A percentile compares a stretch with the other conserved stretches of the same genome.
Evolutionary conservation across 1,284 basidiomycete species (phyloP).

Genomic region (Rhizopogon parksii): DNA sequence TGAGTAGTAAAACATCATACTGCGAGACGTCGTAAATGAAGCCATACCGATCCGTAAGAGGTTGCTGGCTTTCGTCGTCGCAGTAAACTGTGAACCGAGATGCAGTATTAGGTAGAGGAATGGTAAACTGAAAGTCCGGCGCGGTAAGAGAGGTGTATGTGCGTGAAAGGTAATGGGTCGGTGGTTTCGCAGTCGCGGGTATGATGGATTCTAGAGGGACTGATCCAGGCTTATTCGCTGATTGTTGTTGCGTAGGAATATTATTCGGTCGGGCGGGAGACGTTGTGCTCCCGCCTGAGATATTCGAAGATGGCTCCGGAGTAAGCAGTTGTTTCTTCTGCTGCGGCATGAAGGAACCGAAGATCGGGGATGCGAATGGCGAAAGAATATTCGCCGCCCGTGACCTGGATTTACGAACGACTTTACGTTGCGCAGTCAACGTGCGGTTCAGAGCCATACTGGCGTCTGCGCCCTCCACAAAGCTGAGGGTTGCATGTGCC

Average conservation of each 20-base stretch:
- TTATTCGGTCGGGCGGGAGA: conserved; percentile 7
- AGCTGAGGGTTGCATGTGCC: conserved; percentile 35
- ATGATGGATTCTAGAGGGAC: conserved; percentile 91
- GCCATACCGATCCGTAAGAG: conserved; percentile 88
- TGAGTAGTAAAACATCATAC: conserved; percentile 74
- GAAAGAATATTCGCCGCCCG: conserved; percentile 29
- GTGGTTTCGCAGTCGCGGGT: conserved; percentile 78
- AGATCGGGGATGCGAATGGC: conserved; percentile 46
- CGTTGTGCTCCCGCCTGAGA: conserved; percentile 9
- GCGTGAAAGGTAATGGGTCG: conserved; percentile 71
- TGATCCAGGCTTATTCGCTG: conserved; percentile 40
- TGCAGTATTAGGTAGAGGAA: conserved; percentile 50
- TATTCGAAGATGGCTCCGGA: conserved; percentile 22
- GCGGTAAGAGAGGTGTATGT: conserved; percentile 66
- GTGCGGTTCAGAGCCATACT: conserved; percentile 39
- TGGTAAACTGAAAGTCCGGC: conserved; percentile 60
- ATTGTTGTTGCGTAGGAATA: conserved; percentile 13
- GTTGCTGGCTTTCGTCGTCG: conserved; percentile 52
- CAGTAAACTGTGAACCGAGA: conserved; percentile 48
- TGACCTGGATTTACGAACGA: conserved; percentile 32
- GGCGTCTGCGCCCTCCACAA: conserved; percentile 36
- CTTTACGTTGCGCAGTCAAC: conserved; percentile 30
- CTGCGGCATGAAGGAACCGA: conserved; percentile 51
- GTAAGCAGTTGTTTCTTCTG: conserved; percentile 34
- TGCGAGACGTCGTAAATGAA: conserved; percentile 87